Evolutionary conservation across 257 asterid genomes (phyloP).

Genomic region (Salvia miltiorrhiza): DNA sequence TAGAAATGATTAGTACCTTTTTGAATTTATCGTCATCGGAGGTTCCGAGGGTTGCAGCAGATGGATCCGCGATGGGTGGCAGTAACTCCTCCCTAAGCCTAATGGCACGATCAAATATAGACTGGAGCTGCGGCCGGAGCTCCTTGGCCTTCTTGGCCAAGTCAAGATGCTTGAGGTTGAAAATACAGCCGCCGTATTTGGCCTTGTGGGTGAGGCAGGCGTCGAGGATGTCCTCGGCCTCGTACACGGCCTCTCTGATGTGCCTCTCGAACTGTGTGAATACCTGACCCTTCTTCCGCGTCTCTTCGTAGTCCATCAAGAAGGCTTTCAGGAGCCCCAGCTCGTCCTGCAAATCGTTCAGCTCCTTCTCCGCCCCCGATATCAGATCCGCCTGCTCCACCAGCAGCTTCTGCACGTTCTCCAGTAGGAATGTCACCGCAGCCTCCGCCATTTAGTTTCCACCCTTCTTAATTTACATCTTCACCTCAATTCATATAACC

Average conservation of each 20-base stretch:
- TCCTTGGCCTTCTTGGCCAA: background rate
- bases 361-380: conserved; percentile 3
- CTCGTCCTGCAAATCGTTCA: background rate
- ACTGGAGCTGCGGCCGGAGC: background rate
- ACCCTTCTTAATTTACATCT: no score
- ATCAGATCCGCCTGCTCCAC: background rate
- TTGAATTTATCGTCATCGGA: background rate
- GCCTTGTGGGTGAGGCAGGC: background rate
- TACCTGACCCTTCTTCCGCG: background rate
- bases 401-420: background rate
- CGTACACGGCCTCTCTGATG: background rate
- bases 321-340: background rate
- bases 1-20: background rate
- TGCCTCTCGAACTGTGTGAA: background rate
- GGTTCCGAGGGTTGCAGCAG: background rate
- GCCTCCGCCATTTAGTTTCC: conserved; percentile 4
- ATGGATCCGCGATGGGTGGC: background rate
- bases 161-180: background rate
- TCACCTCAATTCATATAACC: no score
- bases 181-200: no score
- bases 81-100: no score
- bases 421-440: background rate
- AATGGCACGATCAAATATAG: background rate
- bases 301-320: background rate
- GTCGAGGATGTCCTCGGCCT: background rate